These are phyloP conservation scores for Kwoniella shandongensis DNA, from an alignment of 768 basidiomycete genomes.

Conservation along the genomic window DNA sequence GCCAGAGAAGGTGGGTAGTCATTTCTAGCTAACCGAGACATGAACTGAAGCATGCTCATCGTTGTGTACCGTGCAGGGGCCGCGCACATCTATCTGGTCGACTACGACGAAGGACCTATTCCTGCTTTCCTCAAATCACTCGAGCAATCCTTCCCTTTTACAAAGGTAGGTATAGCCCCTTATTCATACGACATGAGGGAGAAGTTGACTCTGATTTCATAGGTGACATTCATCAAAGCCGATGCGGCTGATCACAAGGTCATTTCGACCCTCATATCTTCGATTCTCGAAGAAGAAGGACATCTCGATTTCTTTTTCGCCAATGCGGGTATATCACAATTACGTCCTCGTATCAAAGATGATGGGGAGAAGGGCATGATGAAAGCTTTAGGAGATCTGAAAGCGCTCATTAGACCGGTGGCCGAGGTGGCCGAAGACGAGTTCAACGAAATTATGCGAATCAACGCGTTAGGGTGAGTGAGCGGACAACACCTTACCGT, in stretches of 20 bases:
- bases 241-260: slow-evolving; percentile 79
- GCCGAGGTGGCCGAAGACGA: slow-evolving; percentile 62
- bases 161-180: slow-evolving; percentile 62
- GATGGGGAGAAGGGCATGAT: slow-evolving; percentile 1
- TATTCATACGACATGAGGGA: not conserved
- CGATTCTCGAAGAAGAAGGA: slow-evolving; percentile 75
- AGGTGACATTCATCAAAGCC: slow-evolving; percentile 76
- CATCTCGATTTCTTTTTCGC: slow-evolving; percentile 92
- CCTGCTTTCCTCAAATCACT: slow-evolving; percentile 71
- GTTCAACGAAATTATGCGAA: slow-evolving; percentile 73
- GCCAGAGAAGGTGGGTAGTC: slow-evolving; percentile 16
- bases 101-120: slow-evolving; percentile 67
- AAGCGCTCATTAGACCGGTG: slow-evolving; percentile 46
- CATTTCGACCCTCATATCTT: slow-evolving; percentile 68
- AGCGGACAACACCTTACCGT: too few species aligned
- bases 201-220: not conserved
- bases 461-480: slow-evolving; percentile 68
- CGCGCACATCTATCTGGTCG: slow-evolving; percentile 73
- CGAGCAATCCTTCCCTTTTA: slow-evolving; percentile 67
- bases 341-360: not conserved
- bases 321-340: slow-evolving; percentile 62
- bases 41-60: not conserved
- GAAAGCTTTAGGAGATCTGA: slow-evolving; percentile 7
- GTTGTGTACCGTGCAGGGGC: slow-evolving; percentile 60
- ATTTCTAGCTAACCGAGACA: not conserved